These are phyloP conservation scores for Aspergillus neotritici DNA, from an alignment of 2,329 filamentous ascomycete genomes.

Conservation along the genomic window DNA sequence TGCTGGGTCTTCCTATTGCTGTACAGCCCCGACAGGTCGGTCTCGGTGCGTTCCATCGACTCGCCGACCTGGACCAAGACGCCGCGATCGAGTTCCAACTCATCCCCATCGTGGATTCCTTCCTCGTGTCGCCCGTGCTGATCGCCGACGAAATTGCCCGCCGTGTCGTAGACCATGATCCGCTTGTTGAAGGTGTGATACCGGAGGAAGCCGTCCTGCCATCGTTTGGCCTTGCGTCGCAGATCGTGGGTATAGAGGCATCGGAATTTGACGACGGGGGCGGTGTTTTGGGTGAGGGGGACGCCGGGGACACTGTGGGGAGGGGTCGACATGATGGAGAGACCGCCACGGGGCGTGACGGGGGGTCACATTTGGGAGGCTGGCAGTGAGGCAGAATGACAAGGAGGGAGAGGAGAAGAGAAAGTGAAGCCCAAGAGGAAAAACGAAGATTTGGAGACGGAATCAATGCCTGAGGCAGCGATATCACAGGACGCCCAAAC, in stretches of 20 bases:
- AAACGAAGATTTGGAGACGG: neutral
- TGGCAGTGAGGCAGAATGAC: neutral
- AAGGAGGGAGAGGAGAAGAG: neutral
- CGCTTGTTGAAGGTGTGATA: slow-evolving; percentile 89
- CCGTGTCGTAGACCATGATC: slow-evolving; percentile 82
- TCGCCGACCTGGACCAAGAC: slow-evolving; percentile 78
- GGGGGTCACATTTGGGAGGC: neutral
- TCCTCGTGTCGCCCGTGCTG: slow-evolving; percentile 68
- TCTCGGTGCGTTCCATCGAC: slow-evolving; percentile 63
- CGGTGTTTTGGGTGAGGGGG: slow-evolving; percentile 57
- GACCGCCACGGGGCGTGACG: slow-evolving; percentile 23
- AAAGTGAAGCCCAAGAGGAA: too few relatives aligned
- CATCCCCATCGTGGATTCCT: slow-evolving; percentile 72
- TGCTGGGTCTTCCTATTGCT: slow-evolving; percentile 56
- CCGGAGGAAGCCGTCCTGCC: slow-evolving; percentile 85
- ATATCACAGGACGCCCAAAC: too few relatives aligned
- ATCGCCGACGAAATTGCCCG: slow-evolving; percentile 76
- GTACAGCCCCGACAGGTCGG: slow-evolving; percentile 70
- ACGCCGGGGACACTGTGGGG: slow-evolving; percentile 20
- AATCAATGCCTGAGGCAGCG: neutral
- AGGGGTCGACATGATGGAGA: slow-evolving; percentile 19
- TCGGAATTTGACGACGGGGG: slow-evolving; percentile 71
- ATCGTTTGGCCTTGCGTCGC: slow-evolving; percentile 79
- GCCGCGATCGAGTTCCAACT: slow-evolving; percentile 70
- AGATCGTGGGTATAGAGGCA: slow-evolving; percentile 86